phyloP scores from a whole-genome alignment of 2,329 filamentous ascomycete genomes.

The Trichoderma semiorbis region DNA sequence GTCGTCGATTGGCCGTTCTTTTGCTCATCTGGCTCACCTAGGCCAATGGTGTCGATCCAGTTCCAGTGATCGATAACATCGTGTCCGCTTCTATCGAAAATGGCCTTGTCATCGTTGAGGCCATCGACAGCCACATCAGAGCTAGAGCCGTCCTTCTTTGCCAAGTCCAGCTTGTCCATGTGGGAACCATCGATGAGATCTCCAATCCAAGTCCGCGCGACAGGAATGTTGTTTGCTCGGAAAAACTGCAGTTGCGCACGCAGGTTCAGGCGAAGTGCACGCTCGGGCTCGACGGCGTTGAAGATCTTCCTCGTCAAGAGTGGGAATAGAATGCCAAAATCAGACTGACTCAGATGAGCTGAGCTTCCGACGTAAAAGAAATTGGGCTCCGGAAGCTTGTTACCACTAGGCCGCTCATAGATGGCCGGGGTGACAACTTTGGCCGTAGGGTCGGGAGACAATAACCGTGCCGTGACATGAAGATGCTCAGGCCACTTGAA shows the following conservation, averaged over 20 bases:
- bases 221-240: conserved; percentile 45
- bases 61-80: conserved; percentile 46
- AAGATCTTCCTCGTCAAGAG: conserved; percentile 61
- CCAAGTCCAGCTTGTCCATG: conserved; percentile 34
- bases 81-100: conserved; percentile 44
- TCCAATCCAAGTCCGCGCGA: conserved; percentile 47
- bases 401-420: conserved; percentile 42
- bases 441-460: conserved; percentile 55
- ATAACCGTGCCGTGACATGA: conserved; percentile 60
- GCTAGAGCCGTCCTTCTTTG: conserved; percentile 19
- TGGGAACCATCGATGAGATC: conserved; percentile 49
- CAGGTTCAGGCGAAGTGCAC: conserved; percentile 56
- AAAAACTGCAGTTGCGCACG: conserved; percentile 57
- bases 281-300: conserved; percentile 54
- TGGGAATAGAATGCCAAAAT: conserved; percentile 80
- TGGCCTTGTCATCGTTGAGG: conserved; percentile 47
- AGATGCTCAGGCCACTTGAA: conserved; percentile 74
- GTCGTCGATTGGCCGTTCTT: conserved; percentile 30
- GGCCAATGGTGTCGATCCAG: conserved; percentile 51
- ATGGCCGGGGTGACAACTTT: conserved; percentile 39
- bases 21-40: conserved; percentile 36
- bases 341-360: conserved; percentile 79
- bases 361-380: conserved; percentile 71
- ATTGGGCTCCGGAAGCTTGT: conserved; percentile 51
- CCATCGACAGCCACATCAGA: conserved; percentile 32